These are phyloP conservation scores for Auriculariales sp. DNA, from an alignment of 768 basidiomycete genomes.

Conservation along the genomic window DNA sequence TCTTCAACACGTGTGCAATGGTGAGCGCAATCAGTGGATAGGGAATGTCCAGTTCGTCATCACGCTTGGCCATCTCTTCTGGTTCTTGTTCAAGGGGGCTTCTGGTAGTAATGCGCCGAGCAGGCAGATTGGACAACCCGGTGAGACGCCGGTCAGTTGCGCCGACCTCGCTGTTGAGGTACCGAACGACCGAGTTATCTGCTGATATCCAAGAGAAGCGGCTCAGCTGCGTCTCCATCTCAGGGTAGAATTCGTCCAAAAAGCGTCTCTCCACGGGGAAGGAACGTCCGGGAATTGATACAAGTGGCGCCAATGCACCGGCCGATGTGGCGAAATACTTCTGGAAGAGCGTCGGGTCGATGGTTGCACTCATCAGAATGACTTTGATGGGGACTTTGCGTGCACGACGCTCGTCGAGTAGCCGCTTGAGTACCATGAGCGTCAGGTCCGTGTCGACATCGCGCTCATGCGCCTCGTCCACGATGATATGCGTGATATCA, in stretches of 20 bases:
- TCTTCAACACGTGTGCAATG: constrained; percentile 59
- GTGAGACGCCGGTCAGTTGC: too few species aligned
- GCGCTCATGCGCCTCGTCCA: constrained; percentile 94
- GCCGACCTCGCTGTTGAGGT: constrained; percentile 55
- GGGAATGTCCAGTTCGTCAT: constrained; percentile 63
- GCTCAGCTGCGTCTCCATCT: too few species aligned
- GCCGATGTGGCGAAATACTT: constrained; percentile 60
- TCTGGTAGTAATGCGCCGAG: too few species aligned
- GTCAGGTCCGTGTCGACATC: constrained; percentile 86
- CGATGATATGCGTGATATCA: constrained; percentile 74
- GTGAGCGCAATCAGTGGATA: constrained; percentile 71
- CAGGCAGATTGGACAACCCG: too few species aligned
- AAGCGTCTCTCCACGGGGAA: constrained; percentile 76
- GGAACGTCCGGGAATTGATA: constrained; percentile 78
- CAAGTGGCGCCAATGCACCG: constrained; percentile 47
- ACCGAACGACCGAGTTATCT: constrained; percentile 57
- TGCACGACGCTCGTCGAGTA: constrained; percentile 58
- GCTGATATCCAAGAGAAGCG: constrained; percentile 70
- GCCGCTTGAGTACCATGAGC: constrained; percentile 75
- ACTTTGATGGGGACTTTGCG: constrained; percentile 65
- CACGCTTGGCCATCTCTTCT: constrained; percentile 6
- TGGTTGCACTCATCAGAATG: constrained; percentile 90
- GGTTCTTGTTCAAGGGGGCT: neutral
- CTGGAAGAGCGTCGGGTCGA: constrained; percentile 81
- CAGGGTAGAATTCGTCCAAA: constrained; percentile 59